A percentile compares a stretch with the other conserved stretches of the same genome.
phyloP scores from a whole-genome alignment of 768 basidiomycete species.

The Boletus reticulatus region DNA sequence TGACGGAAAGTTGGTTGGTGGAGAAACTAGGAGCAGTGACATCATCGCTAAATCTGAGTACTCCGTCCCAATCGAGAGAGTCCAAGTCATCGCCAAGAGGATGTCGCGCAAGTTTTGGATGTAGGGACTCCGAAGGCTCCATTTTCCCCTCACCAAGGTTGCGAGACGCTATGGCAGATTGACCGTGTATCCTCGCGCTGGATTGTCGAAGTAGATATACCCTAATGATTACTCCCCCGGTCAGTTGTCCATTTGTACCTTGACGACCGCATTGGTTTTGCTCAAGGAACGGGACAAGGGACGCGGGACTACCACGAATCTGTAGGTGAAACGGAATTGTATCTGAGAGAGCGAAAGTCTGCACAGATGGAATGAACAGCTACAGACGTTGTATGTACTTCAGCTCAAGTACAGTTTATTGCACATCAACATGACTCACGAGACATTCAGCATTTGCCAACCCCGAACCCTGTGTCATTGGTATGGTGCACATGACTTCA shows the following conservation, averaged over 20 bases:
- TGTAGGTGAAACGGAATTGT: constrained; percentile 67
- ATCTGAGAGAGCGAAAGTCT: constrained; percentile 52
- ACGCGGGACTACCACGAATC: constrained; percentile 44
- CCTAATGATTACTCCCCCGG: constrained; percentile 34
- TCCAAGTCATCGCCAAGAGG: constrained; percentile 31
- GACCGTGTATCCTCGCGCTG: constrained; percentile 32
- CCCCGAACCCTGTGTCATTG: constrained; percentile 33
- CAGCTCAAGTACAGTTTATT: neutral
- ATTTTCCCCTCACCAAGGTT: constrained; percentile 50
- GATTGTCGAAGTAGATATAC: constrained; percentile 55
- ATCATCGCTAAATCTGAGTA: constrained; percentile 39
- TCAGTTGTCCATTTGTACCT: neutral
- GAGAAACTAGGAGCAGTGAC: constrained; percentile 46
- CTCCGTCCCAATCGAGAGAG: constrained; percentile 63
- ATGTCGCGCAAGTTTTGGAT: constrained; percentile 5
- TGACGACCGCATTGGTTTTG: constrained; percentile 6
- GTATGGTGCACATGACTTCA: constrained; percentile 46
- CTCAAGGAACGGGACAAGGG: constrained; percentile 46
- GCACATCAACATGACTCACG: constrained; percentile 36
- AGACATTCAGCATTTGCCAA: constrained; percentile 46
- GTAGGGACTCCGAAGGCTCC: constrained; percentile 41
- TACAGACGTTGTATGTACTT: constrained; percentile 22
- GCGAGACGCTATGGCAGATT: constrained; percentile 5
- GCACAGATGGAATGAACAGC: constrained; percentile 60
- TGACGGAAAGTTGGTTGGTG: constrained; percentile 44